These are phyloP conservation scores for Flueggea neowawraea DNA, from an alignment of 441 rosid species.

Conservation along the genomic window DNA sequence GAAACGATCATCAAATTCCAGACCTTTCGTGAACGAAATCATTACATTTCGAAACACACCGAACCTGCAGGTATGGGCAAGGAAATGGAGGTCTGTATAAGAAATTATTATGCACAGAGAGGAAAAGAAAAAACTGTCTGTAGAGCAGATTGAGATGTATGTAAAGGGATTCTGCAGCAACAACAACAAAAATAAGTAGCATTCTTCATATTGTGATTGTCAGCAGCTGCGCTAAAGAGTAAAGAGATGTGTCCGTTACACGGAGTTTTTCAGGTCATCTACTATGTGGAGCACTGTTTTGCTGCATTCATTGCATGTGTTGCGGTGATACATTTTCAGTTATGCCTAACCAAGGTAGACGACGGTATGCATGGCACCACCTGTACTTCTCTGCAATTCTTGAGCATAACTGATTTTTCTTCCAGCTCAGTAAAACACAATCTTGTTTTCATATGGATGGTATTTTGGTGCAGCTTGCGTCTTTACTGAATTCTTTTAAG, in stretches of 20 bases:
- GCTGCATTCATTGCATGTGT: constrained; percentile 26
- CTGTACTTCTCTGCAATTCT: constrained; percentile 2
- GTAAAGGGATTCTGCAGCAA: constrained; percentile 1
- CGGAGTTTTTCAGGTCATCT: constrained; percentile 12
- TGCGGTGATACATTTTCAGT: constrained; percentile 10
- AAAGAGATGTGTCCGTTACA: constrained; percentile 19
- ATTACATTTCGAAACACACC: constrained; percentile 4
- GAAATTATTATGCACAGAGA: constrained; percentile 1
- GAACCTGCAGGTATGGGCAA: constrained; percentile 8
- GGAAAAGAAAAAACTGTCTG: not conserved
- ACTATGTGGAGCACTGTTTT: constrained; percentile 23
- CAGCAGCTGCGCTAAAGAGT: constrained; percentile 4
- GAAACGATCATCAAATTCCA: constrained; percentile 15
- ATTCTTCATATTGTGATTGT: not conserved
- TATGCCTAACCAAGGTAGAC: constrained; percentile 8
- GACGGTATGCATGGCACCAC: constrained; percentile 7
- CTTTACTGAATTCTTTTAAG: constrained; percentile 9
- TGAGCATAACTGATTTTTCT: constrained; percentile 4
- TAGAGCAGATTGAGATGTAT: not conserved
- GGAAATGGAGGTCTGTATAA: constrained; percentile 17
- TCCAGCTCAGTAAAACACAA: constrained; percentile 1
- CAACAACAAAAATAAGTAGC: constrained; percentile 2
- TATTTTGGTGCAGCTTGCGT: constrained; percentile 3
- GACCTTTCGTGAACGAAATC: constrained; percentile 1
- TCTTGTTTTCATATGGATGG: not conserved